Conservation (phyloP, 2,329 filamentous ascomycete species). For the Penicillium hordei region DNA sequence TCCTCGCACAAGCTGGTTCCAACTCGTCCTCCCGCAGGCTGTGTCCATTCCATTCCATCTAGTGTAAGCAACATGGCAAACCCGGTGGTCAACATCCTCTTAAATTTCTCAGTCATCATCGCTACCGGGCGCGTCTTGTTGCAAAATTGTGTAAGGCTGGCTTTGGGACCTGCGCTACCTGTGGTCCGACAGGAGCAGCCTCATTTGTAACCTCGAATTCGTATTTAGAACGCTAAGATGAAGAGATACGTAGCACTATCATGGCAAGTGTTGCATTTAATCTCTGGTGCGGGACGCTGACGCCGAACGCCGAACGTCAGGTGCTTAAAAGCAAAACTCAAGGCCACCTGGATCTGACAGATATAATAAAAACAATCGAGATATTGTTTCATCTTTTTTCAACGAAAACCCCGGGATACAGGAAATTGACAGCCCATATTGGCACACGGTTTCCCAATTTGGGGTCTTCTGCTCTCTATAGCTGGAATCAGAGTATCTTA, state of each 20-base stretch:
- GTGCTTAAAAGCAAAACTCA: background rate
- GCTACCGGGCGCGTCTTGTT: background rate
- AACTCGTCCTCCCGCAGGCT: constrained; percentile 14
- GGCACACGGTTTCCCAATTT: background rate
- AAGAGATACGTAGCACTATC: background rate
- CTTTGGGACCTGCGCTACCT: background rate
- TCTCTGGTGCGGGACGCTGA: background rate
- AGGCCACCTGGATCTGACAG: background rate
- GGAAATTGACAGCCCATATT: background rate
- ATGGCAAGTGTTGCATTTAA: background rate
- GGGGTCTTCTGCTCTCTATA: background rate
- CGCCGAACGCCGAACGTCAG: background rate
- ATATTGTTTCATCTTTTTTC: background rate
- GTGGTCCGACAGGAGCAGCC: constrained; percentile 10
- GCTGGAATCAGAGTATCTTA: background rate
- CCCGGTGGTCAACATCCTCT: constrained; percentile 11
- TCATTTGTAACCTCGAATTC: constrained; percentile 14
- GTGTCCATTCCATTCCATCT: constrained; percentile 11
- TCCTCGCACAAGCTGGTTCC: constrained; percentile 7
- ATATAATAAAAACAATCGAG: background rate
- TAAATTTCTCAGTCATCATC: background rate
- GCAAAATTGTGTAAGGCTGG: constrained; percentile 10
- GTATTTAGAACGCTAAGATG: constrained; percentile 14
- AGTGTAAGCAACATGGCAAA: constrained; percentile 5
- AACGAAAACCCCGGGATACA: background rate